Percentiles rank a stretch among this genome's conserved stretches.
Evolutionary conservation across 2,329 filamentous ascomycete species (phyloP).

Genomic region (Aspergillus novofumigatus): DNA sequence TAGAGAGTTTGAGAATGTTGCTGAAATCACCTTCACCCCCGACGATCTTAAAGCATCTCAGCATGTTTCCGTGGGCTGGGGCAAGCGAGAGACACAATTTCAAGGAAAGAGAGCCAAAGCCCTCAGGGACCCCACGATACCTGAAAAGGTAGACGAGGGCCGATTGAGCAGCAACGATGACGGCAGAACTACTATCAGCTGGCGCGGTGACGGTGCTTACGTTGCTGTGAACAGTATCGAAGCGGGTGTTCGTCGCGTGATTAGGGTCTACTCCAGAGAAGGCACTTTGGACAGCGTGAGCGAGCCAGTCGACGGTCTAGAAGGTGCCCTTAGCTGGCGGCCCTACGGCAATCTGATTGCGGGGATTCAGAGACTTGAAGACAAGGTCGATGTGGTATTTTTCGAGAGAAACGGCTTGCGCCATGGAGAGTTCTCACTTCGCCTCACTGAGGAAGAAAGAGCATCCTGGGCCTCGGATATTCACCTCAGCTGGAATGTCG

Average conservation of each 20-base stretch:
- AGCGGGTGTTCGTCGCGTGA: conserved; percentile 64
- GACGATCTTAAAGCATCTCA: conserved; percentile 84
- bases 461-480: conserved; percentile 56
- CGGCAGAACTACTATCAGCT: conserved; percentile 68
- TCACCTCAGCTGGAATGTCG: conserved; percentile 77
- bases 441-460: conserved; percentile 58
- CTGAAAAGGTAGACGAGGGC: conserved; percentile 85
- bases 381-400: conserved; percentile 78
- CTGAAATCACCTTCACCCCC: conserved; percentile 65
- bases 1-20: conserved; percentile 77
- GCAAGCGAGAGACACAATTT: conserved; percentile 97
- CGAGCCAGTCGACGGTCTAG: conserved; percentile 90
- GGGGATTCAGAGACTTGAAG: conserved; percentile 68
- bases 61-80: conserved; percentile 96
- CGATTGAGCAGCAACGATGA: conserved; percentile 71
- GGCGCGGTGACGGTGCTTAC: conserved; percentile 91
- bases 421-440: conserved; percentile 89
- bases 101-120: conserved; percentile 85
- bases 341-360: conserved; percentile 87
- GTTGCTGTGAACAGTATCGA: conserved; percentile 82
- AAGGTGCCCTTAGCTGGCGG: conserved; percentile 82
- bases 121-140: conserved; percentile 87
- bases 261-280: conserved; percentile 87
- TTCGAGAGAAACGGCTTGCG: conserved; percentile 96
- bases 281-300: conserved; percentile 88